These are phyloP conservation scores for Phylloboletellus chloephorus DNA, from an alignment of 1,284 basidiomycete genomes.

Conservation along the genomic window DNA sequence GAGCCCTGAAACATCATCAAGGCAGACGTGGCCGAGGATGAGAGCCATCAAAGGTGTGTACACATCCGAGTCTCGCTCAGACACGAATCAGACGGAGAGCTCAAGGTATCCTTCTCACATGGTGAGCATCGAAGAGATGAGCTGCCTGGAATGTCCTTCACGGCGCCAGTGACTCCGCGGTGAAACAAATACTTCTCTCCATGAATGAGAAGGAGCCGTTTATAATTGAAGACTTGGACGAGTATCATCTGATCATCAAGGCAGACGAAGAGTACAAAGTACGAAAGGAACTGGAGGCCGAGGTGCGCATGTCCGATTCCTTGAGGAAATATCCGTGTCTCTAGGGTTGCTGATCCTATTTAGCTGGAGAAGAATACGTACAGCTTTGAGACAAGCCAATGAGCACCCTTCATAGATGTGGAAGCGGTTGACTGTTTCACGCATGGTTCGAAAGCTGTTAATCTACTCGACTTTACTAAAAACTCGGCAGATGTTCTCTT, in stretches of 20 bases:
- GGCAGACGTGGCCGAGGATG: conserved; percentile 32
- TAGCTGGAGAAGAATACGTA: conserved; percentile 41
- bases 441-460: not conserved
- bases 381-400: conserved; percentile 33
- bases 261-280: conserved; percentile 76
- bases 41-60: conserved; percentile 60
- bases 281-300: conserved; percentile 64
- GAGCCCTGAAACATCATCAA: too few relatives aligned
- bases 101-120: conserved; percentile 67
- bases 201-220: conserved; percentile 78
- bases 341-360: not conserved
- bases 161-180: conserved; percentile 69
- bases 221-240: conserved; percentile 85
- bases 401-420: not conserved
- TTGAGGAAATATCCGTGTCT: not conserved
- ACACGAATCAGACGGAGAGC: conserved; percentile 3
- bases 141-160: not conserved
- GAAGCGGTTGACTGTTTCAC: not conserved
- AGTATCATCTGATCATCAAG: conserved; percentile 78
- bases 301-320: conserved; percentile 42
- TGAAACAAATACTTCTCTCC: conserved; percentile 81
- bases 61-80: conserved; percentile 1
- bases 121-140: conserved; percentile 41
- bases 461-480: not conserved
- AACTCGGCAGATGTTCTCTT: not conserved